phyloP scores from a whole-genome alignment of 192 early-diverging fungal genomes.

The Phycomyces nitens region DNA sequence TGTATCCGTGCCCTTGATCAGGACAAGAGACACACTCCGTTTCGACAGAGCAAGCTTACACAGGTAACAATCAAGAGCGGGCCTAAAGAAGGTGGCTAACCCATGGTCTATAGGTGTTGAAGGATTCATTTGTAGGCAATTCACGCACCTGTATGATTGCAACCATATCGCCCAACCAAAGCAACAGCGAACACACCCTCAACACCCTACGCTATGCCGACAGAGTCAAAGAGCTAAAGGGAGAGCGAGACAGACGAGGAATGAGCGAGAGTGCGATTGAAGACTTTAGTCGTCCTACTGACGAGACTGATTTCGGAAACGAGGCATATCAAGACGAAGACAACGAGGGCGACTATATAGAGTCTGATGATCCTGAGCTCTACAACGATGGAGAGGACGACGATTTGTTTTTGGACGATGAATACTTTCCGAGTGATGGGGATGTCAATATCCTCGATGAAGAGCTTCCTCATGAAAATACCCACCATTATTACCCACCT shows the following conservation, averaged over 20 bases:
- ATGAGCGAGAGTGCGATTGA: slow-evolving; percentile 32
- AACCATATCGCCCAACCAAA: slow-evolving; percentile 92
- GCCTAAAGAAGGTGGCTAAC: too few species aligned
- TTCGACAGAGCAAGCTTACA: slow-evolving; percentile 95
- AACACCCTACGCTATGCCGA: slow-evolving; percentile 98
- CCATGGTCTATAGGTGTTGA: slow-evolving; percentile 72
- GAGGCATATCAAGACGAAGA: slow-evolving; percentile 25
- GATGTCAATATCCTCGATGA: slow-evolving; percentile 36
- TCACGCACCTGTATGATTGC: slow-evolving; percentile 99
- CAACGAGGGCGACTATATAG: slow-evolving; percentile 19
- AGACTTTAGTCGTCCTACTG: slow-evolving; percentile 1
- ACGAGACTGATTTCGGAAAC: slow-evolving; percentile 11
- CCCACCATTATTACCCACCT: not conserved
- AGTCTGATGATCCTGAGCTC: slow-evolving; percentile 34
- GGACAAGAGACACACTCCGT: slow-evolving; percentile 93
- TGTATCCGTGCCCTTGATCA: slow-evolving; percentile 97
- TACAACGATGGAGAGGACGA: slow-evolving; percentile 31
- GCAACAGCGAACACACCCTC: slow-evolving; percentile 93
- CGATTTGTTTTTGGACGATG: slow-evolving; percentile 31
- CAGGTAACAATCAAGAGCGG: slow-evolving; percentile 66
- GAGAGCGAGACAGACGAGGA: slow-evolving; percentile 35
- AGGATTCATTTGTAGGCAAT: slow-evolving; percentile 98
- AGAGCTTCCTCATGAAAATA: slow-evolving; percentile 30
- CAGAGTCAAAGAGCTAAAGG: slow-evolving; percentile 49
- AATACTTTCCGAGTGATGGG: slow-evolving; percentile 36